A percentile compares a stretch with the other conserved stretches of the same genome.
Evolutionary conservation across 1,284 basidiomycete species (phyloP).

Genomic region (Pseudozyma tsukubaensis): DNA sequence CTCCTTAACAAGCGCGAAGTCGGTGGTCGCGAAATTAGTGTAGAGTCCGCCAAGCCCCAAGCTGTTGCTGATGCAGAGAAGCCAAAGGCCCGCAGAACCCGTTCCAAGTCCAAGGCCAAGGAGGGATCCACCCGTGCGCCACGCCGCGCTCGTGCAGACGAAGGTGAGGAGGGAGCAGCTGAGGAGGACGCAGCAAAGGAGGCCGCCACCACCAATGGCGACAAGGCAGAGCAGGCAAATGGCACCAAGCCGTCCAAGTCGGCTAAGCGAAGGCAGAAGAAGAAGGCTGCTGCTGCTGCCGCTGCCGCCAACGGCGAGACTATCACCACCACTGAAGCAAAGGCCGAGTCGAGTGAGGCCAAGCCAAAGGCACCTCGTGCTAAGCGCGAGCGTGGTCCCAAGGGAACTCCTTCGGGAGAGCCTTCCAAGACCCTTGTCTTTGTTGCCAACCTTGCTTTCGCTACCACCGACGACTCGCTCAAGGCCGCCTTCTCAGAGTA

Average conservation of each 20-base stretch:
- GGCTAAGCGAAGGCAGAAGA: constrained; percentile 51
- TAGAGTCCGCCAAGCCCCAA: constrained; percentile 63
- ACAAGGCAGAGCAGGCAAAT: constrained; percentile 20
- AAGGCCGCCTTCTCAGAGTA: constrained; percentile 54
- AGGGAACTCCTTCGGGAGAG: constrained; percentile 54
- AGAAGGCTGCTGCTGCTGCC: constrained; percentile 48
- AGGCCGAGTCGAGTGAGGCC: constrained; percentile 25
- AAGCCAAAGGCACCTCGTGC: constrained; percentile 37
- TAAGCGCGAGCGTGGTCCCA: constrained; percentile 35
- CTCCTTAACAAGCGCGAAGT: constrained; percentile 63
- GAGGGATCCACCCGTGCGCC: constrained; percentile 42
- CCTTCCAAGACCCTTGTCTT: constrained; percentile 64
- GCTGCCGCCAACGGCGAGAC: constrained; percentile 32
- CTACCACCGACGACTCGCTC: constrained; percentile 58
- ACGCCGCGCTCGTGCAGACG: constrained; percentile 55
- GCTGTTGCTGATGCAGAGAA: constrained; percentile 37
- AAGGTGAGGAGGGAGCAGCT: constrained; percentile 59
- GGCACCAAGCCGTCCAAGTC: constrained; percentile 48
- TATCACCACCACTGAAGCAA: constrained; percentile 18
- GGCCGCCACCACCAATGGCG: constrained; percentile 27
- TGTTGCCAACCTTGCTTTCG: constrained; percentile 63
- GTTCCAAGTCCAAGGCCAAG: constrained; percentile 33
- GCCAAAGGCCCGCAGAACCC: constrained; percentile 22
- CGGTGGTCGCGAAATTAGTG: constrained; percentile 63
- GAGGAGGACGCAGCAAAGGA: constrained; percentile 38